Evolutionary conservation across 345 rosid species (phyloP).

Genomic region (Iberis pinnata): DNA sequence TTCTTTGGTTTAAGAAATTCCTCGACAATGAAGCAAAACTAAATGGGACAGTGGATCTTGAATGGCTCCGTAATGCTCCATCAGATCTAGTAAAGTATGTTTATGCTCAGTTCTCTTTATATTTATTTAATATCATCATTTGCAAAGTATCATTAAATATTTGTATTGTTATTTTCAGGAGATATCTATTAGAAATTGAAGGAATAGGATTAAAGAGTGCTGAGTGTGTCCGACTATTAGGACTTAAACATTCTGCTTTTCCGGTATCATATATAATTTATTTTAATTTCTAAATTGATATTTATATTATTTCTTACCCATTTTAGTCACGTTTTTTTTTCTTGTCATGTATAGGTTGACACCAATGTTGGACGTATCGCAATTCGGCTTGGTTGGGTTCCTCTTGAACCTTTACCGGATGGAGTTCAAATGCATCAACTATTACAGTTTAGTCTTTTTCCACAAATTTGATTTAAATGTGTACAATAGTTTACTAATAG

Average conservation of each 20-base stretch:
- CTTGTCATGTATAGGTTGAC: constrained; percentile 45
- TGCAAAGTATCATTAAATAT: not conserved
- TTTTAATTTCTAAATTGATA: not conserved
- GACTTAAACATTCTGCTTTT: constrained; percentile 50
- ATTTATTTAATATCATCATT: not conserved
- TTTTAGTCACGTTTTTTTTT: not conserved
- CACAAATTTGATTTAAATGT: not conserved
- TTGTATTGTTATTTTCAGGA: constrained; percentile 27
- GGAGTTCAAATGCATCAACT: constrained; percentile 55
- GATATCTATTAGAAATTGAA: constrained; percentile 37
- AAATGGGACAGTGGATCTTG: constrained; percentile 55
- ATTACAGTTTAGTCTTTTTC: constrained; percentile 32
- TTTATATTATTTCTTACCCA: not conserved
- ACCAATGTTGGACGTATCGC: constrained; percentile 65
- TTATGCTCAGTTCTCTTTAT: not conserved
- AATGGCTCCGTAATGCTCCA: constrained; percentile 63
- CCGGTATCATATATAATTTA: constrained; percentile 39
- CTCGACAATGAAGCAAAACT: constrained; percentile 29
- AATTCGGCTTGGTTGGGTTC: constrained; percentile 79
- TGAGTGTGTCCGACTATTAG: constrained; percentile 57
- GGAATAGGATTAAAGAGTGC: constrained; percentile 73
- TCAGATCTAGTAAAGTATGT: constrained; percentile 52
- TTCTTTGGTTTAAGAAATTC: constrained; percentile 32
- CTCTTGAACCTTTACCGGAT: constrained; percentile 52
- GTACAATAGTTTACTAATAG: not conserved